A percentile compares a stretch with the other conserved stretches of the same genome.
Conservation (phyloP, 108 stramenopile species). For the Mayamaea pseudoterrestris region DNA sequence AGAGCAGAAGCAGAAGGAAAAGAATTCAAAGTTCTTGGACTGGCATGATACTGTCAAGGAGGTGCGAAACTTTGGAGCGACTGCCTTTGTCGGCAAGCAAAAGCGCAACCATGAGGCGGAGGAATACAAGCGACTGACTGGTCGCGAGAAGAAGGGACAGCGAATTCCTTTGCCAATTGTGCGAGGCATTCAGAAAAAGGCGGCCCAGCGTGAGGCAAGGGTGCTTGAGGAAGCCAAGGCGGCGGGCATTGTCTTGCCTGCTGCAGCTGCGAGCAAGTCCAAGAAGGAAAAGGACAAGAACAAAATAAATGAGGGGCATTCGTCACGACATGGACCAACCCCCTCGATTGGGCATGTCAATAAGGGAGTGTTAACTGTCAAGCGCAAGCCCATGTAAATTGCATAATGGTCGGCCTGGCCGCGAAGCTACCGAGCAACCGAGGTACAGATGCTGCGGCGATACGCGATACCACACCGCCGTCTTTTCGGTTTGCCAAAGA, state of each 20-base stretch:
- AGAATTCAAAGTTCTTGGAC: constrained; percentile 47
- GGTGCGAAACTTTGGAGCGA: constrained; percentile 58
- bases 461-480: too few species aligned
- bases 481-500: too few species aligned
- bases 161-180: constrained; percentile 59
- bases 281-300: constrained; percentile 17
- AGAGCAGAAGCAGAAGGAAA: too few species aligned
- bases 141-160: constrained; percentile 46
- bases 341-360: constrained; percentile 71
- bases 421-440: too few species aligned
- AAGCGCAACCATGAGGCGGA: constrained; percentile 50
- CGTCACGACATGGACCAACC: constrained; percentile 42
- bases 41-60: constrained; percentile 59
- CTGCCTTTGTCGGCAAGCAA: constrained; percentile 53
- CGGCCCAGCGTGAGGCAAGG: constrained; percentile 41
- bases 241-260: constrained; percentile 59
- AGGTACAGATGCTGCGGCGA: too few species aligned
- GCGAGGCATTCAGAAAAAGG: constrained; percentile 57
- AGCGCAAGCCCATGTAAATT: constrained; percentile 3
- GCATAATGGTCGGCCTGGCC: too few species aligned
- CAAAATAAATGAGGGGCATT: not conserved
- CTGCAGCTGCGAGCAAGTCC: constrained; percentile 5
- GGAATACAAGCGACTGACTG: constrained; percentile 57
- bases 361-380: constrained; percentile 49
- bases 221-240: constrained; percentile 42